phyloP scores from a whole-genome alignment of 75 land plant genomes.

The Isoetes taiwanensis region DNA sequence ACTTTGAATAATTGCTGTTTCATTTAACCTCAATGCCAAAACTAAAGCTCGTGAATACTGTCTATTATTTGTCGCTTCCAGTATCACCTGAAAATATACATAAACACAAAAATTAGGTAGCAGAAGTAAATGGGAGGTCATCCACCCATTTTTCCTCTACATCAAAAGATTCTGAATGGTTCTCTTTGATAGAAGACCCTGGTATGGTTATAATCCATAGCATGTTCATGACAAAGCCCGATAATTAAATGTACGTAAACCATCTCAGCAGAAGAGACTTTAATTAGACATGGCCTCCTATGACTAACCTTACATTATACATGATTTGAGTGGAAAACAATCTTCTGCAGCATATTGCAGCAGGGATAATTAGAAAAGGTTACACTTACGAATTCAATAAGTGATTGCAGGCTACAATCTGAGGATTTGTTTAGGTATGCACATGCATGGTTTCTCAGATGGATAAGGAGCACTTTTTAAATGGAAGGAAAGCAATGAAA shows the following conservation, averaged over 20 bases:
- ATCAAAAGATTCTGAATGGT: background rate
- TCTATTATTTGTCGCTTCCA: constrained; percentile 37
- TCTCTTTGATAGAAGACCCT: background rate
- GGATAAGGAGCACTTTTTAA: too few relatives aligned
- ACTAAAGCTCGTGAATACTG: constrained; percentile 47
- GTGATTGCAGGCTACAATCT: background rate
- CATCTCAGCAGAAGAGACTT: background rate
- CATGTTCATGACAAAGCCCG: background rate
- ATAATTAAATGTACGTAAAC: background rate
- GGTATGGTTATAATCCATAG: background rate
- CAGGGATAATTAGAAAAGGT: background rate
- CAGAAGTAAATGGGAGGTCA: background rate
- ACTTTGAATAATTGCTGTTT: constrained; percentile 51
- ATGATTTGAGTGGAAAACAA: too few relatives aligned
- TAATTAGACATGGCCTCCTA: too few relatives aligned
- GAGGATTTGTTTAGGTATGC: too few relatives aligned
- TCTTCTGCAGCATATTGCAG: background rate
- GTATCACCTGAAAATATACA: constrained; percentile 50
- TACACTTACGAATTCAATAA: background rate
- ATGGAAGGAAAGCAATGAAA: too few relatives aligned
- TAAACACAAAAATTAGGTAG: background rate
- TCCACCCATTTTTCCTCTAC: background rate
- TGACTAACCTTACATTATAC: too few relatives aligned
- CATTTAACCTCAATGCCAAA: constrained; percentile 70
- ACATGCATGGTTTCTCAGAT: background rate